These are phyloP conservation scores for Monosporascus cannonballus DNA, from an alignment of 2,329 filamentous ascomycete species.

Conservation along the genomic window DNA sequence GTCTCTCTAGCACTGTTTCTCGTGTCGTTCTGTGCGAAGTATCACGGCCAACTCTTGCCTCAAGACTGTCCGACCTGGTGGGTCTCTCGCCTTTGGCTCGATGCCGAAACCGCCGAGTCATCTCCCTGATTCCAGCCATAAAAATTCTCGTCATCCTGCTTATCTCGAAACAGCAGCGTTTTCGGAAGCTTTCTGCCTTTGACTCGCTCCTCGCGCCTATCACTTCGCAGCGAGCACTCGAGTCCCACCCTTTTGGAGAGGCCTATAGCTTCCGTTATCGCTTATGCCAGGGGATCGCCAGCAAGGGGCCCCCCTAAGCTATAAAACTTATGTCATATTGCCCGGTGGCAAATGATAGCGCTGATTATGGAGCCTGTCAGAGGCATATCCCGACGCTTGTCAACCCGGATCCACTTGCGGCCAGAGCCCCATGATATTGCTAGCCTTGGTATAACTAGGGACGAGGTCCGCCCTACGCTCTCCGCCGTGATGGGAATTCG, in stretches of 20 bases:
- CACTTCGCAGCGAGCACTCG: neutral
- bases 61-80: neutral
- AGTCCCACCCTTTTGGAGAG: neutral
- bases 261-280: neutral
- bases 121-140: neutral
- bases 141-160: neutral
- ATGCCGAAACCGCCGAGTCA: neutral
- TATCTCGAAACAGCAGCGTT: neutral
- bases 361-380: neutral
- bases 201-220: neutral
- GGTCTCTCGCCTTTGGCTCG: neutral
- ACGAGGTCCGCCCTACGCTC: no score
- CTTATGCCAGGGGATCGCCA: neutral
- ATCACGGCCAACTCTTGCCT: no score
- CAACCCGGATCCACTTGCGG: neutral
- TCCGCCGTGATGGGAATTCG: no score
- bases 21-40: no score
- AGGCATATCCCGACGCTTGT: neutral
- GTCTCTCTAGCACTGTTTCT: neutral
- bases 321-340: neutral
- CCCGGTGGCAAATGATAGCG: neutral
- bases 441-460: neutral
- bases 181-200: neutral
- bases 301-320: neutral
- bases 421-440: neutral